A percentile compares a stretch with the other conserved stretches of the same genome.
phyloP scores from a whole-genome alignment of 208 protist genomes.

The Trypanosoma scelopori region DNA sequence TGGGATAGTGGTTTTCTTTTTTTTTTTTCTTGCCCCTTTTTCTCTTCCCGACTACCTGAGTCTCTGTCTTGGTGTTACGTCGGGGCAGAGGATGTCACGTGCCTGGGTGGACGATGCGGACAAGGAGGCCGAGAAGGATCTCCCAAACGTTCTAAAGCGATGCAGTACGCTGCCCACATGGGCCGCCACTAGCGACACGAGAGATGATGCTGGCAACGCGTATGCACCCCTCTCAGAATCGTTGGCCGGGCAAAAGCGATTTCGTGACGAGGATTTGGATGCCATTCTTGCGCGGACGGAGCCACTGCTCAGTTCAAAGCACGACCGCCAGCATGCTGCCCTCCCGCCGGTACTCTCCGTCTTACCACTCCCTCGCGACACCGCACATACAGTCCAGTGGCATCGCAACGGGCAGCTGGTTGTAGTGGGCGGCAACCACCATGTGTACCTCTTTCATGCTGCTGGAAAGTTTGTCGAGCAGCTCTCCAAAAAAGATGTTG shows the following conservation, averaged over 20 bases:
- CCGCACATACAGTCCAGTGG: slow-evolving; percentile 73
- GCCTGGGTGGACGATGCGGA: slow-evolving; percentile 78
- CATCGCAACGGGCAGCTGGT: slow-evolving; percentile 80
- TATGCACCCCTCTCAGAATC: slow-evolving; percentile 2
- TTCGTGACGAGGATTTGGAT: slow-evolving; percentile 75
- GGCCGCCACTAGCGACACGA: slow-evolving; percentile 27
- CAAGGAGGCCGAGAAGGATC: slow-evolving; percentile 21
- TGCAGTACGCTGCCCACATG: slow-evolving; percentile 51
- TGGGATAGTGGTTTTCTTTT: no score
- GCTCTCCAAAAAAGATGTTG: slow-evolving; percentile 65
- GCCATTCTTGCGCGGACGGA: slow-evolving; percentile 74
- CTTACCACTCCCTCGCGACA: slow-evolving; percentile 69
- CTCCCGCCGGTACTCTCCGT: slow-evolving; percentile 64
- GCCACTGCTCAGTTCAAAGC: slow-evolving; percentile 60
- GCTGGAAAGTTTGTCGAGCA: slow-evolving; percentile 81
- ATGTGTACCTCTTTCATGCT: slow-evolving; percentile 85
- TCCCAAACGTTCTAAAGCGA: slow-evolving; percentile 45
- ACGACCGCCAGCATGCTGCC: slow-evolving; percentile 38
- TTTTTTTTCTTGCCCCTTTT: no score
- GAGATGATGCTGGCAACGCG: slow-evolving; percentile 24
- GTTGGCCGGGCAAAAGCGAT: slow-evolving; percentile 45
- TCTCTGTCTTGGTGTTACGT: no score
- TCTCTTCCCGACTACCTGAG: no score
- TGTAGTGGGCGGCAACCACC: slow-evolving; percentile 70
- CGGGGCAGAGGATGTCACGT: slow-evolving; percentile 21